phyloP scores from a whole-genome alignment of 495 filamentous ascomycete species.

The Penicillium simplicissimum region DNA sequence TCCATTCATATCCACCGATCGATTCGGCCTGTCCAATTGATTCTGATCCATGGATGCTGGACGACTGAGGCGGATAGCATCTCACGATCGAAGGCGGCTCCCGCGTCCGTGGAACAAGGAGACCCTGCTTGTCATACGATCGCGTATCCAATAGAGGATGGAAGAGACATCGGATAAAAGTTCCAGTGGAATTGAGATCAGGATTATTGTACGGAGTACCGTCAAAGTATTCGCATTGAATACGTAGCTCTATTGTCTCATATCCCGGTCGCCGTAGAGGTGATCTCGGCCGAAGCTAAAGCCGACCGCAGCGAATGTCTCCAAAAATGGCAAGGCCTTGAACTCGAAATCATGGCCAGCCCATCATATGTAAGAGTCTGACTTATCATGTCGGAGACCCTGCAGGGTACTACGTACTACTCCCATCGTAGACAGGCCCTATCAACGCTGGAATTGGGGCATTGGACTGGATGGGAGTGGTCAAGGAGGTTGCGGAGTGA shows the following conservation, averaged over 20 bases:
- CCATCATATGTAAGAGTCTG: slow-evolving; percentile 1
- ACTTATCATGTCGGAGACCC: neutral
- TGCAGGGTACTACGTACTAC: neutral
- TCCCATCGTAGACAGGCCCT: neutral
- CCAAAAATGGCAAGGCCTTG: neutral
- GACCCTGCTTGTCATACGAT: neutral
- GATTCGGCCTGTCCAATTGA: neutral
- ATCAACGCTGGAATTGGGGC: neutral
- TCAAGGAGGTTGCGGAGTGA: slow-evolving; percentile 11
- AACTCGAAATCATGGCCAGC: neutral
- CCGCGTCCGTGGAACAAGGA: neutral
- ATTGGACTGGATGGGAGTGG: neutral
- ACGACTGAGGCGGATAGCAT: neutral
- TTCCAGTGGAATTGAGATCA: too few species aligned
- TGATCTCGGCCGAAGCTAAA: neutral
- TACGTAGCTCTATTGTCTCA: neutral
- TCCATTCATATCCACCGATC: neutral
- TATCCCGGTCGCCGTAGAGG: neutral
- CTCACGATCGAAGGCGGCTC: neutral
- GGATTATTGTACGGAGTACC: too few species aligned
- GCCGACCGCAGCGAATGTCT: neutral
- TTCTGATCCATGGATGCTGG: slow-evolving; percentile 7
- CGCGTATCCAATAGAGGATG: neutral
- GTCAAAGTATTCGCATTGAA: neutral
- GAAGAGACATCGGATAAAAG: too few species aligned